Evolutionary conservation across 495 filamentous ascomycete genomes (phyloP).

Genomic region (Xylaria castorea): DNA sequence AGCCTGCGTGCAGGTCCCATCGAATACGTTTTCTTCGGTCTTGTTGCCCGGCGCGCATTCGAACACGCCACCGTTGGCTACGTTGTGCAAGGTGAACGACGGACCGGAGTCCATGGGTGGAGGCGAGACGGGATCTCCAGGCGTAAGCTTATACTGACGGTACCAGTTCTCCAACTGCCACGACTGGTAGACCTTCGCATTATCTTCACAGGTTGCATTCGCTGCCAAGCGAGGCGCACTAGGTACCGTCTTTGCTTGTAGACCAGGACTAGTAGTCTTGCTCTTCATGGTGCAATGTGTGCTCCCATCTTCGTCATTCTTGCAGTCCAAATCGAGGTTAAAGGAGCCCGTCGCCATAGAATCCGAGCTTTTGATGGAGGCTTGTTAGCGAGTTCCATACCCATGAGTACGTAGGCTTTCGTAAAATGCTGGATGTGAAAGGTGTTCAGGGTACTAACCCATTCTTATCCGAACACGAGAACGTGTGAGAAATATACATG

Average conservation of each 20-base stretch:
- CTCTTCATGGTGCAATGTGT: conserved; percentile 38
- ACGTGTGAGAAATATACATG: conserved; percentile 48
- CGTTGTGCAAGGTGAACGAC: conserved; percentile 42
- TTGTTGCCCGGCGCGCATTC: conserved; percentile 36
- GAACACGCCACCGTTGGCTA: conserved; percentile 40
- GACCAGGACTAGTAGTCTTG: conserved; percentile 25
- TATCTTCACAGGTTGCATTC: conserved; percentile 37
- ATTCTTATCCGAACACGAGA: conserved; percentile 43
- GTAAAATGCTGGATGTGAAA: not conserved
- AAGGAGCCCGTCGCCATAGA: conserved; percentile 45
- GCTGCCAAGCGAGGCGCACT: conserved; percentile 19
- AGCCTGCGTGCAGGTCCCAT: conserved; percentile 32
- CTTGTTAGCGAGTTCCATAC: not conserved
- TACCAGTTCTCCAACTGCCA: conserved; percentile 48
- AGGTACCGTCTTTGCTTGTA: conserved; percentile 35
- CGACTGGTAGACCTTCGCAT: conserved; percentile 41
- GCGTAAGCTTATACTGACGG: conserved; percentile 39
- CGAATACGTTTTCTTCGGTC: conserved; percentile 32
- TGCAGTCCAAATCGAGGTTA: conserved; percentile 42
- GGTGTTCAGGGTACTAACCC: conserved; percentile 38
- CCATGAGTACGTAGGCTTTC: not conserved
- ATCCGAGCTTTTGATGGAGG: conserved; percentile 30
- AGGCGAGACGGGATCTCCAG: conserved; percentile 31
- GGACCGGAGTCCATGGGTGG: conserved; percentile 43
- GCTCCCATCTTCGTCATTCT: conserved; percentile 30